Base-by-base conservation (phyloP, 2,329 filamentous ascomycete species). In the Colletotrichum spinosum region DNA sequence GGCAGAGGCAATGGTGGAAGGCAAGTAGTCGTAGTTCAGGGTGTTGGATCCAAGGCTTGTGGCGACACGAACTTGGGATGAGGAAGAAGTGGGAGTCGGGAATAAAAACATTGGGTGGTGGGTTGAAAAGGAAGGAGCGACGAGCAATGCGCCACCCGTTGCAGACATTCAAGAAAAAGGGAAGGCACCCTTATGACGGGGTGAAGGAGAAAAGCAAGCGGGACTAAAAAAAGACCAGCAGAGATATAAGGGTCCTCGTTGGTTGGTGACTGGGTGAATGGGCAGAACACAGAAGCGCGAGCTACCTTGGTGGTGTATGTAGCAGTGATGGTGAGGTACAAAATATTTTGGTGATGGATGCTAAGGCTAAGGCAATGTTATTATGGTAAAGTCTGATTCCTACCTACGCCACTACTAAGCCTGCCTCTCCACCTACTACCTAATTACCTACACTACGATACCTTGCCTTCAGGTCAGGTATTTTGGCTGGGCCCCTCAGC, bases 51-150 rank as follows among this genome's bases (percentile, higher is more conserved):
- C 25, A 49, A 56, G 63, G 63, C 63, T 66, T 66, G 63, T 63
- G 59, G 63, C 53, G 58, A 58, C 63, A 66, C 58, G 58, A 63
- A 63, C 42, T 66, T 53, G 59, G 58, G 63, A 59, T 63, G 59
- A 63, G 35, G 53, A 63, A 34, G 48, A 53, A 38, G 55, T 25
- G 25, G 25, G 25, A 38, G 55, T 50, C 17, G 53, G 51, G 60
- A n/a, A 64, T 56, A 57, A 55, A 65, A 68, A 68, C 67, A 68
- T 68, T 68, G 60, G 67, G 63, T 45, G 37, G 49, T 42, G 53
- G 55, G 51, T 51, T 60, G 15, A 38, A 51, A 53, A 12, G 46
- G 55, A 60, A 57, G 59, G 63, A 66, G 63, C 59, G 59, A 60
- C 57, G 44, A 55, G 60, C 56, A 38, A 68, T 67, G 67, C 64